Conservation (phyloP, 2,329 filamentous ascomycete genomes). For the Sphaerulina populicola region DNA sequence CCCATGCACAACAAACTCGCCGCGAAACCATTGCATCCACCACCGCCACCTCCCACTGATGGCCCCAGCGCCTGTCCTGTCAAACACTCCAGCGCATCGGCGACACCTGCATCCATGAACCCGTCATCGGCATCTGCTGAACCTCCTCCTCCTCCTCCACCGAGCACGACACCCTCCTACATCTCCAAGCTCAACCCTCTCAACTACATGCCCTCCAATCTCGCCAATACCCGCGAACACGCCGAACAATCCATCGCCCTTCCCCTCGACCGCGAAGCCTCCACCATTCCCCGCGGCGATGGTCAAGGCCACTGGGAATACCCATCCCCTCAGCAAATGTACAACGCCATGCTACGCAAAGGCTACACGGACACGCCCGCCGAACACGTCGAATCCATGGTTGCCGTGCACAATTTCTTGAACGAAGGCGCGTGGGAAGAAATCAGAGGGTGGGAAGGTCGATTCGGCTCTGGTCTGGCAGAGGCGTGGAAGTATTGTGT, state of each 20-base stretch:
- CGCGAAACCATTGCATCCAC: slow-evolving; percentile 27
- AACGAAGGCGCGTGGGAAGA: slow-evolving; percentile 97
- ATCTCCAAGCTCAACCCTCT: slow-evolving; percentile 65
- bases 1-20: slow-evolving; percentile 54
- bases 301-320: slow-evolving; percentile 84
- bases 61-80: slow-evolving; percentile 46
- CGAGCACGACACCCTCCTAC: slow-evolving; percentile 39
- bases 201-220: slow-evolving; percentile 83
- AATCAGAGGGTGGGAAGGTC: slow-evolving; percentile 85
- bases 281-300: slow-evolving; percentile 83
- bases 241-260: slow-evolving; percentile 64
- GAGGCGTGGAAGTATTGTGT: slow-evolving; percentile 31
- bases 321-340: slow-evolving; percentile 98
- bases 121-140: neutral
- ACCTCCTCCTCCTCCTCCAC: slow-evolving; percentile 16
- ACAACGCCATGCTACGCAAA: slow-evolving; percentile 93
- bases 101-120: slow-evolving; percentile 37
- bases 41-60: slow-evolving; percentile 22
- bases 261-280: slow-evolving; percentile 71
- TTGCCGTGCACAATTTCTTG: slow-evolving; percentile 93
- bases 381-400: slow-evolving; percentile 92
- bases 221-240: slow-evolving; percentile 67
- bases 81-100: slow-evolving; percentile 36
- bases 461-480: slow-evolving; percentile 68
- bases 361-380: slow-evolving; percentile 90